These are phyloP conservation scores for Cryptosporidium ubiquitum DNA, from an alignment of 169 alveolate species.

Conservation along the genomic window DNA sequence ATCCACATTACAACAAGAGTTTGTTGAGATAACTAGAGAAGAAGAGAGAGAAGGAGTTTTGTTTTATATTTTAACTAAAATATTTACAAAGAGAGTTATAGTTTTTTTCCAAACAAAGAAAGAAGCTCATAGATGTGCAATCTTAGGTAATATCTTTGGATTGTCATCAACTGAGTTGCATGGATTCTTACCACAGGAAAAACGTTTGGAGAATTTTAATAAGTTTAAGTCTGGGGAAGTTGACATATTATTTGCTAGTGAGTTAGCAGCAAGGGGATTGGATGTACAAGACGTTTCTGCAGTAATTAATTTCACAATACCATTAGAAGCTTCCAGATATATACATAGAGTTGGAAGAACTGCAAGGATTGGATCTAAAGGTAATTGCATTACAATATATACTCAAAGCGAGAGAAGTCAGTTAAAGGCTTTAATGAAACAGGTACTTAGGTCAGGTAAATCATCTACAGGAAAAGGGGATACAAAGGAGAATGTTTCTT, in stretches of 20 bases:
- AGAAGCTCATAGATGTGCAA: constrained; percentile 89
- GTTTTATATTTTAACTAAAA: constrained; percentile 78
- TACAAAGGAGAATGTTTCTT: constrained; percentile 26
- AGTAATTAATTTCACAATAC: constrained; percentile 92
- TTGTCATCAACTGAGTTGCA: constrained; percentile 93
- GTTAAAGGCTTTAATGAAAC: constrained; percentile 82
- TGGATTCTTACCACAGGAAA: constrained; percentile 92
- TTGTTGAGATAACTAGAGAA: constrained; percentile 75
- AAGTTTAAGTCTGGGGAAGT: constrained; percentile 88
- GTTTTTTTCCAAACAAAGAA: constrained; percentile 90
- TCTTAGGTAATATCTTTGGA: constrained; percentile 86
- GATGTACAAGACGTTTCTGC: constrained; percentile 91
- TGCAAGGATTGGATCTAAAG: constrained; percentile 92
- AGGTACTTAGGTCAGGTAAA: constrained; percentile 72
- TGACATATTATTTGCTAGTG: constrained; percentile 93
- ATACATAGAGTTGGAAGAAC: constrained; percentile 96
- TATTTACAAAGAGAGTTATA: constrained; percentile 80
- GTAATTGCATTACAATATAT: constrained; percentile 91
- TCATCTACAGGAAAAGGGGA: neutral
- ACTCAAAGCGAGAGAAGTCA: constrained; percentile 88
- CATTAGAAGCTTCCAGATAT: constrained; percentile 90
- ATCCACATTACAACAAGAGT: constrained; percentile 77
- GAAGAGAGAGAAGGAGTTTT: constrained; percentile 81
- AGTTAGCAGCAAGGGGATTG: constrained; percentile 94
- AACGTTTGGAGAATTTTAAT: constrained; percentile 85